phyloP scores from a whole-genome alignment of 148 eudicot species.

The Arctostaphylos glauca region DNA sequence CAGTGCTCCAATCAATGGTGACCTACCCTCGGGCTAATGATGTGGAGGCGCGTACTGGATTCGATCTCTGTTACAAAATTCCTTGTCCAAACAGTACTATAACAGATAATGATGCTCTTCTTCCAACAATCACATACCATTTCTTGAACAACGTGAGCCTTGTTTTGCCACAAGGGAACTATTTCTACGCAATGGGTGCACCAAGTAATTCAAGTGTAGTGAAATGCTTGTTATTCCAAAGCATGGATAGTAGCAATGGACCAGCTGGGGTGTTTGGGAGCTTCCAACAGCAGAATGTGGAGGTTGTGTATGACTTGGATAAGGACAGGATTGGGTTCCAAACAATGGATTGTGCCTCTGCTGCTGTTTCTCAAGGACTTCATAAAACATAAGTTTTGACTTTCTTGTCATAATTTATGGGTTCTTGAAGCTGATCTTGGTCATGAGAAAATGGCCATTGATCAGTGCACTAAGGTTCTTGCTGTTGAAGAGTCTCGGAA shows the following conservation, averaged over 20 bases:
- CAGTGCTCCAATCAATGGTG: constrained; percentile 24
- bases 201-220: constrained; percentile 38
- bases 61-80: constrained; percentile 50
- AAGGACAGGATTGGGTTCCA: constrained; percentile 62
- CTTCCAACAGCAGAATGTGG: constrained; percentile 63
- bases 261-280: constrained; percentile 62
- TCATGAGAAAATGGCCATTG: too few relatives aligned
- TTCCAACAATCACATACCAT: constrained; percentile 46
- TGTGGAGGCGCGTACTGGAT: constrained; percentile 39
- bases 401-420: too few relatives aligned
- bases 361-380: constrained; percentile 41
- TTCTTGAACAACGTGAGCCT: constrained; percentile 55
- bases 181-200: constrained; percentile 47
- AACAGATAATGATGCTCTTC: constrained; percentile 17
- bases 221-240: constrained; percentile 51
- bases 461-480: too few relatives aligned
- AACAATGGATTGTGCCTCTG: constrained; percentile 44
- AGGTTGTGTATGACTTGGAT: constrained; percentile 66
- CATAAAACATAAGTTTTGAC: constrained; percentile 1
- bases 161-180: constrained; percentile 40
- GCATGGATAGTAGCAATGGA: constrained; percentile 47
- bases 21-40: constrained; percentile 44
- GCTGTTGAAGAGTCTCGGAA: too few relatives aligned
- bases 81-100: constrained; percentile 41
- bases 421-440: too few relatives aligned